phyloP scores from a whole-genome alignment of 2,329 filamentous ascomycete genomes.

The Teratosphaeria nubilosa region DNA sequence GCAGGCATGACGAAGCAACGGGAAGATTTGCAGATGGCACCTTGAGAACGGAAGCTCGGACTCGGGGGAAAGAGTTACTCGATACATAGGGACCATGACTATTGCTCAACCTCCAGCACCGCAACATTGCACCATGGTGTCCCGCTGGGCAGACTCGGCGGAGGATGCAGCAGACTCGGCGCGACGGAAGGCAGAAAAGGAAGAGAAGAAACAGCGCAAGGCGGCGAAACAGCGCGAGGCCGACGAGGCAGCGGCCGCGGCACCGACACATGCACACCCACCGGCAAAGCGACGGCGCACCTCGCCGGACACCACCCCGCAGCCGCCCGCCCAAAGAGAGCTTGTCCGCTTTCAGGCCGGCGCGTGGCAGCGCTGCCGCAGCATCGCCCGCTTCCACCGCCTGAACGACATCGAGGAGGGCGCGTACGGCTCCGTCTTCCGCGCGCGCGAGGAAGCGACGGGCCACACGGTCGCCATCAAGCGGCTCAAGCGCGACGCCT shows the following conservation, averaged over 20 bases:
- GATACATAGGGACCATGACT: too few relatives aligned
- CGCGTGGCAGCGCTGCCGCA: conserved; percentile 60
- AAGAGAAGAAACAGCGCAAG: conserved; percentile 80
- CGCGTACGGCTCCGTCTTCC: conserved; percentile 87
- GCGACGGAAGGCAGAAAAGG: conserved; percentile 68
- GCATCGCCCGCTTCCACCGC: conserved; percentile 80
- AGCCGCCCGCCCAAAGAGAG: conserved; percentile 35
- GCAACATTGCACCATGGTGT: conserved; percentile 30
- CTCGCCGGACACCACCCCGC: conserved; percentile 37
- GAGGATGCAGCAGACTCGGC: conserved; percentile 68
- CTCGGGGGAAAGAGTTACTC: too few relatives aligned
- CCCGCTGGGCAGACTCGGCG: conserved; percentile 79
- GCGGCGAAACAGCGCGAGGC: conserved; percentile 66
- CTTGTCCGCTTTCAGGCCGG: conserved; percentile 63
- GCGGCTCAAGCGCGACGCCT: conserved; percentile 77
- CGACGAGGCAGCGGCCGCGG: conserved; percentile 38
- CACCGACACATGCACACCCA: conserved; percentile 14
- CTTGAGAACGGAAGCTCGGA: background rate
- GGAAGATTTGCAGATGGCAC: background rate
- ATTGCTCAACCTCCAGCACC: too few relatives aligned
- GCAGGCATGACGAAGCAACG: background rate
- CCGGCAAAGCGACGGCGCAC: conserved; percentile 54
- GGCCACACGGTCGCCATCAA: conserved; percentile 84
- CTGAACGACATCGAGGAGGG: conserved; percentile 97
- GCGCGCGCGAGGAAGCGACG: conserved; percentile 63